phyloP scores from a whole-genome alignment of 2,329 filamentous ascomycete genomes.

The Pestalotiopsis sp. region DNA sequence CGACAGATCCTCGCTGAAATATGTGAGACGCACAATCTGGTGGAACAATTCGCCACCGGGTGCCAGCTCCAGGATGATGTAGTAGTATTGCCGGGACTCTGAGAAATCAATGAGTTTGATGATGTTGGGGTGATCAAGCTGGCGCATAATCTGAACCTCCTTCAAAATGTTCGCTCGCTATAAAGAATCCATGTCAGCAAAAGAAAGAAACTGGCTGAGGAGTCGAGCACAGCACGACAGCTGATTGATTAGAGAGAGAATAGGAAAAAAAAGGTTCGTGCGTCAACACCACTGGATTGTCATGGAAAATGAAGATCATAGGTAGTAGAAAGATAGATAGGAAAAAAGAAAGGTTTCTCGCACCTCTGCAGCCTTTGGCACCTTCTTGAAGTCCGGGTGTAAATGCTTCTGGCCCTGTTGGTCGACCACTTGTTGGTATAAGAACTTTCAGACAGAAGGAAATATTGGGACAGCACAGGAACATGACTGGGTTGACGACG shows the following conservation, averaged over 20 bases:
- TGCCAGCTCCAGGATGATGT: conserved; percentile 93
- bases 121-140: conserved; percentile 94
- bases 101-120: conserved; percentile 92
- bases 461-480: conserved; percentile 12
- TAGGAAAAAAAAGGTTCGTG: conserved; percentile 14
- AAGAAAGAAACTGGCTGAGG: not conserved
- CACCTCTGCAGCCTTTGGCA: conserved; percentile 97
- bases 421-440: conserved; percentile 56
- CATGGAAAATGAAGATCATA: not conserved
- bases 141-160: conserved; percentile 98
- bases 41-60: conserved; percentile 97
- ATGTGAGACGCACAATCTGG: conserved; percentile 96
- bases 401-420: conserved; percentile 85
- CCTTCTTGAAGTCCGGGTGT: conserved; percentile 95
- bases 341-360: conserved; percentile 52
- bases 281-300: not conserved
- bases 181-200: conserved; percentile 29
- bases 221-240: conserved; percentile 9
- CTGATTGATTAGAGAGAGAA: conserved; percentile 29
- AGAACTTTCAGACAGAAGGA: conserved; percentile 32
- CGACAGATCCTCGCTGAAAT: conserved; percentile 95
- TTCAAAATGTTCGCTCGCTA: conserved; percentile 97
- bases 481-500: conserved; percentile 18
- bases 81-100: conserved; percentile 94
- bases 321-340: conserved; percentile 21